phyloP scores from a whole-genome alignment of 306 rosid species.

The Alnus glutinosa region DNA sequence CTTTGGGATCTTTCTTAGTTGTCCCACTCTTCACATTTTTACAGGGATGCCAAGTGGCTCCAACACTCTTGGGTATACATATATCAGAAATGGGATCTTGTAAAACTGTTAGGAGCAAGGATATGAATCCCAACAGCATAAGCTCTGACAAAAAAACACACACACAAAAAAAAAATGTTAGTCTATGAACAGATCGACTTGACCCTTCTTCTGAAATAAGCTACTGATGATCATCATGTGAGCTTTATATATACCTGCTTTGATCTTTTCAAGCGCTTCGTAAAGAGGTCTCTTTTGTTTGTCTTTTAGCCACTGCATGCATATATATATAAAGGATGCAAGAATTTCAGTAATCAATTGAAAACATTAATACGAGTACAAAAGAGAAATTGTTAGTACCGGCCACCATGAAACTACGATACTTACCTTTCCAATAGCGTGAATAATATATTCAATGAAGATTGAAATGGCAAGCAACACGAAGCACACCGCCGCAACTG shows the following conservation, averaged over 20 bases:
- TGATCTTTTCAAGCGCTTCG: constrained; percentile 57
- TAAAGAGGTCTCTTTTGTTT: constrained; percentile 45
- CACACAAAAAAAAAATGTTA: not conserved
- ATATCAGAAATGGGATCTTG: constrained; percentile 31
- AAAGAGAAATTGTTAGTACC: no score
- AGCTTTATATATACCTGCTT: constrained; percentile 36
- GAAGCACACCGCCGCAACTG: constrained; percentile 67
- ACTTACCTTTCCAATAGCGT: constrained; percentile 52
- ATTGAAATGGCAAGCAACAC: constrained; percentile 58
- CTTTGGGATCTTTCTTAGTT: not conserved
- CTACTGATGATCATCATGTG: not conserved
- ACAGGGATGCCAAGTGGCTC: constrained; percentile 53
- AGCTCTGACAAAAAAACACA: constrained; percentile 34
- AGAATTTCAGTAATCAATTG: not conserved
- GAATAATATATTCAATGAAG: constrained; percentile 54
- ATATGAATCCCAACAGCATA: constrained; percentile 59
- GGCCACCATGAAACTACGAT: no score
- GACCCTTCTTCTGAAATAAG: not conserved
- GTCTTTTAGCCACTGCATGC: constrained; percentile 42
- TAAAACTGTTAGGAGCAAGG: constrained; percentile 44
- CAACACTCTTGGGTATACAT: constrained; percentile 38
- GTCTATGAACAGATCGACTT: constrained; percentile 13
- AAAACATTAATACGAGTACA: not conserved
- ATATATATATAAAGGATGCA: constrained; percentile 21
- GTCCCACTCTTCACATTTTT: not conserved